Percentiles rank a stretch among this genome's conserved stretches.
phyloP scores from a whole-genome alignment of 495 filamentous ascomycete genomes.

The Daldinia caldariorum region DNA sequence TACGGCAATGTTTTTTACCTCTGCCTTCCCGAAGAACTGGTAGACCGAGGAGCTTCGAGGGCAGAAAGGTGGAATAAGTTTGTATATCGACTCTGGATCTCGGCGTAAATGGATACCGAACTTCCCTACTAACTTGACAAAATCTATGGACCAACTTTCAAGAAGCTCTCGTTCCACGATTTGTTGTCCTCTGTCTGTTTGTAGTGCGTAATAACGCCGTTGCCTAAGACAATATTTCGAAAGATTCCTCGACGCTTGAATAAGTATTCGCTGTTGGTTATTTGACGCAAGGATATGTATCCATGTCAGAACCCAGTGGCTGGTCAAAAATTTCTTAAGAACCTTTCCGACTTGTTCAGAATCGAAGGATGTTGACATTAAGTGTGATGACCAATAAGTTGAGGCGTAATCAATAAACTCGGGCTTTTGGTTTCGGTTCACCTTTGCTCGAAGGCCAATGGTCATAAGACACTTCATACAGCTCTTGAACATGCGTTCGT shows the following conservation, averaged over 20 bases:
- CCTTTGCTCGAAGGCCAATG: slow-evolving; percentile 30
- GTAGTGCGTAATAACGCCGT: not conserved
- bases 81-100: slow-evolving; percentile 51
- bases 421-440: slow-evolving; percentile 17
- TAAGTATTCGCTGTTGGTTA: slow-evolving; percentile 1
- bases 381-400: slow-evolving; percentile 48
- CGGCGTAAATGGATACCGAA: slow-evolving; percentile 46
- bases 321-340: slow-evolving; percentile 15
- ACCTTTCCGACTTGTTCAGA: not conserved
- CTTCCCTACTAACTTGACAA: slow-evolving; percentile 53
- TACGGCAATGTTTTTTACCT: slow-evolving; percentile 6
- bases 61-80: slow-evolving; percentile 52
- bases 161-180: slow-evolving; percentile 41
- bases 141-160: slow-evolving; percentile 54
- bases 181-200: not conserved
- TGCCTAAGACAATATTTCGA: slow-evolving; percentile 13
- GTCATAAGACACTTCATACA: slow-evolving; percentile 40
- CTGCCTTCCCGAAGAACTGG: slow-evolving; percentile 6
- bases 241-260: slow-evolving; percentile 16
- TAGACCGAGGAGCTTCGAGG: slow-evolving; percentile 37
- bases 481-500: slow-evolving; percentile 34
- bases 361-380: slow-evolving; percentile 8
- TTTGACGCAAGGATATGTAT: slow-evolving; percentile 31
- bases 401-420: slow-evolving; percentile 42
- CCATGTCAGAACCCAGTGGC: slow-evolving; percentile 26